phyloP scores from a whole-genome alignment of 352 stramenopile genomes.

The Pythium aquatile region DNA sequence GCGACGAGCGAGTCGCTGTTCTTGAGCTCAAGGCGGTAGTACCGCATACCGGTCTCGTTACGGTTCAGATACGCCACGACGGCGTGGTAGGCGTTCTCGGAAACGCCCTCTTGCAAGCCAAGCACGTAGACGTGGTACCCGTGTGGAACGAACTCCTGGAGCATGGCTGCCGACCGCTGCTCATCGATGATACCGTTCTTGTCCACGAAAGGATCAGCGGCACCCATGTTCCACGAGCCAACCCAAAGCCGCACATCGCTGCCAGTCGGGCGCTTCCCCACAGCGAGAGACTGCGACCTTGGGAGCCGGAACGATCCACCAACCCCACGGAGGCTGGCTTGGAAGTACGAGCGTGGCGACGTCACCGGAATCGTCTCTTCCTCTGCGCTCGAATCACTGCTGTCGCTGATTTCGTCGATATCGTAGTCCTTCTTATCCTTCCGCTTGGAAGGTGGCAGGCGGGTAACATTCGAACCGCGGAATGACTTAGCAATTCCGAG shows the following conservation, averaged over 20 bases:
- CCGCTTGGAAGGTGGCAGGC: constrained; percentile 23
- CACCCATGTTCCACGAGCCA: constrained; percentile 87
- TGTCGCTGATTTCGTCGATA: constrained; percentile 35
- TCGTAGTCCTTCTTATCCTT: constrained; percentile 30
- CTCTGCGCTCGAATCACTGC: constrained; percentile 16
- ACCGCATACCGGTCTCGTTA: constrained; percentile 52
- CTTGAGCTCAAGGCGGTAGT: constrained; percentile 74
- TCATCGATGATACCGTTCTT: constrained; percentile 74
- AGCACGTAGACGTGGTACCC: constrained; percentile 88
- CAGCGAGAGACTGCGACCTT: constrained; percentile 7
- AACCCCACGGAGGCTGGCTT: constrained; percentile 41
- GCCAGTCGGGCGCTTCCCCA: constrained; percentile 35
- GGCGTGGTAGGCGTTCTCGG: constrained; percentile 82
- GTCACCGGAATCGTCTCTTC: constrained; percentile 37
- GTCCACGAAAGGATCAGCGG: constrained; percentile 75
- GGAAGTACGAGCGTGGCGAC: constrained; percentile 65
- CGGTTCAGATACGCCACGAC: constrained; percentile 76
- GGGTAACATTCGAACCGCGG: constrained; percentile 24
- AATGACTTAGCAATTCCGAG: constrained; percentile 40
- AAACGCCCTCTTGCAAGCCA: constrained; percentile 83
- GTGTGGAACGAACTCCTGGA: constrained; percentile 74
- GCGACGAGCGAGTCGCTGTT: constrained; percentile 67
- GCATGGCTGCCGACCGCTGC: constrained; percentile 59
- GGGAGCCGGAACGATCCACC: constrained; percentile 39
- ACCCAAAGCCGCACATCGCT: constrained; percentile 77